These are phyloP conservation scores for Colletotrichum sp. DNA, from an alignment of 2,329 filamentous ascomycete species.

Conservation along the genomic window DNA sequence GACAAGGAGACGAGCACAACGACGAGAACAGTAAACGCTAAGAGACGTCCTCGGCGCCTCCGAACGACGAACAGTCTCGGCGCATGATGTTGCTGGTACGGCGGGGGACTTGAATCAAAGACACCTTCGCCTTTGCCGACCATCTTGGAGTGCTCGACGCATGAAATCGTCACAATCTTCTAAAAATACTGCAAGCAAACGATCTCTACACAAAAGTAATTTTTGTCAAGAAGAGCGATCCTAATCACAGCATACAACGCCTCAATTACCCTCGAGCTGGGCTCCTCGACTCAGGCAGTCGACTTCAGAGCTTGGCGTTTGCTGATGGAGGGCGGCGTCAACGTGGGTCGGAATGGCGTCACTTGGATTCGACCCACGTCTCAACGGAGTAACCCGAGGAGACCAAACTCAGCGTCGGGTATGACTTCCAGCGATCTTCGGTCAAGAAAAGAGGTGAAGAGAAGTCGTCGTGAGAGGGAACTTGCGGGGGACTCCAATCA, in stretches of 20 bases:
- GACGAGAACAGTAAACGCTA: not conserved
- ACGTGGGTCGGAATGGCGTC: not conserved
- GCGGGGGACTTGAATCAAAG: not conserved
- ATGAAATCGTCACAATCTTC: no score
- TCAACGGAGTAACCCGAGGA: not conserved
- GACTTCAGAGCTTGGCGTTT: not conserved
- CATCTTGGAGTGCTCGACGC: not conserved
- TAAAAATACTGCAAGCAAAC: not conserved
- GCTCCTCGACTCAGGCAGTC: not conserved
- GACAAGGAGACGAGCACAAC: not conserved
- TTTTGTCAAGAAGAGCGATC: not conserved
- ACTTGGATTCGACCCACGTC: not conserved
- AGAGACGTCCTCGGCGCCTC: not conserved
- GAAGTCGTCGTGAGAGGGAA: not conserved
- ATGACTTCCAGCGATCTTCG: not conserved
- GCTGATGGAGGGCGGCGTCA: not conserved
- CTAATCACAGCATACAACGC: not conserved
- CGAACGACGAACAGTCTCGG: not conserved
- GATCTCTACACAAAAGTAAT: not conserved
- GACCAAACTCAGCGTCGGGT: not conserved
- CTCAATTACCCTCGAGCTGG: not conserved
- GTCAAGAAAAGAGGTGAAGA: not conserved
- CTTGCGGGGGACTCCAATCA: not conserved
- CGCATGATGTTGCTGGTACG: not conserved
- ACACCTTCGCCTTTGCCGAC: not conserved